These are phyloP conservation scores for Dianthus caryophyllus DNA, from an alignment of 148 eudicot genomes.

Conservation along the genomic window DNA sequence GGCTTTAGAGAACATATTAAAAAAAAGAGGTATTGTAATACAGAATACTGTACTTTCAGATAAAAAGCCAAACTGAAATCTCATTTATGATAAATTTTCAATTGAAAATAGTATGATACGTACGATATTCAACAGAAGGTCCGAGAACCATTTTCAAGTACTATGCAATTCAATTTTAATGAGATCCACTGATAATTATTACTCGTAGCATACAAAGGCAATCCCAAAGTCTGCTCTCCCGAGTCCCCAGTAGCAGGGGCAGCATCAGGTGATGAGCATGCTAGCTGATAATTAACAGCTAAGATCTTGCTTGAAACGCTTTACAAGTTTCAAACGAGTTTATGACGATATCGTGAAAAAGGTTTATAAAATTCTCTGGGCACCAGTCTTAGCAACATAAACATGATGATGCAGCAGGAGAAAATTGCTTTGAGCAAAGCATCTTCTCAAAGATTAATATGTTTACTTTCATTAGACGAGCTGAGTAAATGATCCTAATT, in stretches of 20 bases:
- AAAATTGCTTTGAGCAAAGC: background rate
- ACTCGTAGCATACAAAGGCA: background rate
- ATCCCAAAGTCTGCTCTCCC: background rate
- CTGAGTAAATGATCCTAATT: background rate
- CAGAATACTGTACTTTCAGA: background rate
- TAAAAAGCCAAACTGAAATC: background rate
- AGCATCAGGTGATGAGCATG: no score
- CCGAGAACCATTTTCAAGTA: background rate
- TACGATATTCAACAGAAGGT: background rate
- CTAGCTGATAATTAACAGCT: background rate
- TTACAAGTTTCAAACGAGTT: background rate
- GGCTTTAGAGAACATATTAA: background rate
- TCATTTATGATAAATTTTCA: background rate
- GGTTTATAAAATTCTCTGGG: background rate
- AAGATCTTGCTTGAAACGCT: background rate
- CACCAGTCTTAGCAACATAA: background rate
- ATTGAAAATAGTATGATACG: background rate
- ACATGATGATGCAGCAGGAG: constrained; percentile 4
- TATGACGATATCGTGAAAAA: background rate
- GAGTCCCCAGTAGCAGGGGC: background rate
- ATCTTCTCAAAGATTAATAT: background rate
- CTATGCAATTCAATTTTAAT: background rate
- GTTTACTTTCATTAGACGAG: background rate
- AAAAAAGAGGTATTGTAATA: background rate
- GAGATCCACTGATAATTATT: no score